Conservation (phyloP, 1,284 basidiomycete genomes). For the Mycena citricolor region DNA sequence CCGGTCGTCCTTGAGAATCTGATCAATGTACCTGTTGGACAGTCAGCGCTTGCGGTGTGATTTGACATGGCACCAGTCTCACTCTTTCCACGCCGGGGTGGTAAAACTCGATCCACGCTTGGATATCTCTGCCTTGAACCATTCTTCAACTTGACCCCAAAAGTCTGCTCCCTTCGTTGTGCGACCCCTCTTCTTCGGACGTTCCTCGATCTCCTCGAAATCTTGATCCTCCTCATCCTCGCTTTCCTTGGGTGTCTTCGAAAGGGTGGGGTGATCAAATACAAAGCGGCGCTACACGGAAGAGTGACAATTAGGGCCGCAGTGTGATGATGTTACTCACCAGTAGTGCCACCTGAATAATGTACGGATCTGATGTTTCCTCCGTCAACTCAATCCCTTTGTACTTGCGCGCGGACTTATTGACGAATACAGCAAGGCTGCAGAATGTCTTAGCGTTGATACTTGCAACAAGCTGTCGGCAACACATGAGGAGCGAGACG, state of each 20-base stretch:
- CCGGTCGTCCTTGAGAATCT: constrained; percentile 2
- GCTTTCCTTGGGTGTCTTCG: not conserved
- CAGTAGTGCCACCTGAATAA: constrained; percentile 1
- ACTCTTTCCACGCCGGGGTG: constrained; percentile 4
- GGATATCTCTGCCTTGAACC: not conserved
- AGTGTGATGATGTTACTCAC: not conserved
- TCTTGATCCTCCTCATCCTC: constrained; percentile 1
- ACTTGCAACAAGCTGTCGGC: constrained; percentile 1
- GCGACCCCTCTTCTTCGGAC: constrained; percentile 3
- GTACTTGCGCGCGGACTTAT: not conserved
- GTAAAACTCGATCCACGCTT: not conserved
- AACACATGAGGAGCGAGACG: not conserved
- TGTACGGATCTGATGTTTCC: not conserved
- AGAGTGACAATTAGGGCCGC: not conserved
- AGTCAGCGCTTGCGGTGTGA: not conserved
- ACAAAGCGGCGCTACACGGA: constrained; percentile 4
- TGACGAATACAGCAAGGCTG: not conserved
- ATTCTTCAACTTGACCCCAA: constrained; percentile 7
- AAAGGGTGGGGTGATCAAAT: not conserved
- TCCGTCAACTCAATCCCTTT: not conserved
- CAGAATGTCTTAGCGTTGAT: constrained; percentile 1
- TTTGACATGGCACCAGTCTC: no score
- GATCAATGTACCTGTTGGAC: constrained; percentile 3
- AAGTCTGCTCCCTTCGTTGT: not conserved
- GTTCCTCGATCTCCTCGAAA: not conserved